Evolutionary conservation across 164 flowering plant genomes (phyloP), one percentile per base, ranked within the genome.

Genomic region (Litsea cubeba): DNA sequence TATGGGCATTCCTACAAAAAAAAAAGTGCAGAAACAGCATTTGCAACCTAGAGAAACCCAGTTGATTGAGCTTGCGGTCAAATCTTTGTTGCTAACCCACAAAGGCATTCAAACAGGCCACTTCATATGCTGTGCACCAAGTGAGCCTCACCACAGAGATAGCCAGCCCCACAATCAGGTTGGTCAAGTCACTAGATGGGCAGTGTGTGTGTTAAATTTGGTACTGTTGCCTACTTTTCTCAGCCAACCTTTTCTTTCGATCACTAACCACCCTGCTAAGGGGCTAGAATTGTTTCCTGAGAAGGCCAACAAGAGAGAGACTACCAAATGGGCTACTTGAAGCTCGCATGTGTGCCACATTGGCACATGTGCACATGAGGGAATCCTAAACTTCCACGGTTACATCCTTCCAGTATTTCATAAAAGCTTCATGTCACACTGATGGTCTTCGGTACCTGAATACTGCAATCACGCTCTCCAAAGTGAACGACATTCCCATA

Each of bases 391-490:
- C 46, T 54, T 54, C n/a, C 17, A 20, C 5, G 60, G 17, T 54
- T 54, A 54, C 60, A 54, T 15, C 60, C 60, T 54, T 40, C 17
- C 7, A 54, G 60, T 54, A 54, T 54, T 14, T 54, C n/a, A 54
- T 20, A 54, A 15, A 51, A 54, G n/a, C 60, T 17, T 15, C 60
- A 54, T 54, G 17, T 18, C 12, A 15, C 17, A 54, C 17, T 1
- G 64, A 51, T 54, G 6, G 17, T 15, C 32, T 22, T 2, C 22
- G 62, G 65, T 86, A 92, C 99, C 98, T 96, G 98, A 83, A 96
- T 96, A 76, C 99, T 96, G 89, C 99, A 96, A 84, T 96, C 99
- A 79, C 98, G 98, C 85, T 96, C 99, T 71, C 99, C 99, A 85
- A 96, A 96, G 83, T 96, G 98, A 76, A 96, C 92, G 62, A 94